phyloP scores from a whole-genome alignment of 345 rosid species.

The Sonneratia caseolaris region DNA sequence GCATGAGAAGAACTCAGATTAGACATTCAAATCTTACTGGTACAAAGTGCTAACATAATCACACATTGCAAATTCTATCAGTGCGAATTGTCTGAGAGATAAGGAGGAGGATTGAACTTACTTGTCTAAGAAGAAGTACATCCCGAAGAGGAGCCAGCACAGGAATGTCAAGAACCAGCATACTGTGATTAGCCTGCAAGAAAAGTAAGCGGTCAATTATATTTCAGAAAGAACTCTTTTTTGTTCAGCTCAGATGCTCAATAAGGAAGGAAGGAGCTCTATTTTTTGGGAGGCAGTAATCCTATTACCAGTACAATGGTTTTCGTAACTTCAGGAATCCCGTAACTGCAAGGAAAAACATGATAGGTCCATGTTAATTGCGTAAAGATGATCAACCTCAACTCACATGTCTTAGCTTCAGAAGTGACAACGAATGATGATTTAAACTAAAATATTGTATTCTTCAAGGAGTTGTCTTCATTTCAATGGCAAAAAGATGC shows the following conservation, averaged over 20 bases:
- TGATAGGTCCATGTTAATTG: not conserved
- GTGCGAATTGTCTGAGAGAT: not conserved
- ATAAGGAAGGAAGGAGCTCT: not conserved
- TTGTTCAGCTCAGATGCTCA: not conserved
- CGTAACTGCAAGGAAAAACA: slow-evolving; percentile 29
- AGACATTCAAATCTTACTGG: no score
- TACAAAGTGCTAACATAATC: no score
- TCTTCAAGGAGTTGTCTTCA: no score
- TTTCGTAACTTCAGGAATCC: slow-evolving; percentile 33
- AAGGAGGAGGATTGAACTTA: slow-evolving; percentile 16
- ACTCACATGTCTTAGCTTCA: no score
- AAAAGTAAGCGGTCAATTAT: no score
- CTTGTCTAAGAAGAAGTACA: slow-evolving; percentile 46
- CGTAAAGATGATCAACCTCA: no score
- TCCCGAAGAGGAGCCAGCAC: slow-evolving; percentile 54
- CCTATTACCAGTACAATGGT: slow-evolving; percentile 27
- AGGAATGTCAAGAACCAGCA: slow-evolving; percentile 58
- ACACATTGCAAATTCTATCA: no score
- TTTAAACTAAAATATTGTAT: not conserved
- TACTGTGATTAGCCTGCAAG: slow-evolving; percentile 38
- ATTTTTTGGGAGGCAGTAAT: no score
- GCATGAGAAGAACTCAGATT: no score
- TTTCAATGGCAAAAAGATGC: not conserved
- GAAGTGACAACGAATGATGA: not conserved
- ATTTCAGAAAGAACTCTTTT: no score